Conservation (phyloP, 164 flowering plant genomes). For the Vitis labrusca region DNA sequence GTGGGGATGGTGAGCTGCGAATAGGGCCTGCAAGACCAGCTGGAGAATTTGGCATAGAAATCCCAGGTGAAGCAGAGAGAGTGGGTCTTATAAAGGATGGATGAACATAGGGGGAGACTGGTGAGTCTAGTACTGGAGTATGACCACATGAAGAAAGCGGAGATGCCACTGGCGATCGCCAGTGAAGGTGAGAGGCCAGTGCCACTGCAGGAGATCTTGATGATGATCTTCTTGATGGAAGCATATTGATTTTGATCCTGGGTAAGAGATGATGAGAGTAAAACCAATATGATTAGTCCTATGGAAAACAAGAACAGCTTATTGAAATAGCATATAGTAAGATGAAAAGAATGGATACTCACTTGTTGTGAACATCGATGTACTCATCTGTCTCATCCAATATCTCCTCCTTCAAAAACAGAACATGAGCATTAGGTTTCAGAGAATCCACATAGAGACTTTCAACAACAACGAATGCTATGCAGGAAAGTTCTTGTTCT, state of each 20-base stretch:
- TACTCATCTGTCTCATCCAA: constrained; percentile 74
- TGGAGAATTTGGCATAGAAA: constrained; percentile 28
- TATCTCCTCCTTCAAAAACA: constrained; percentile 54
- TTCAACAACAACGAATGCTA: no score
- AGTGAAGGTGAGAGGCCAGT: constrained; percentile 16
- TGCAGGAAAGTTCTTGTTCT: no score
- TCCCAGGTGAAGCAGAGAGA: constrained; percentile 34
- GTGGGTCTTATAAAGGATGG: constrained; percentile 33
- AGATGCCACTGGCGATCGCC: constrained; percentile 34
- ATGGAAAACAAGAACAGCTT: background rate
- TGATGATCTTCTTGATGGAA: constrained; percentile 18
- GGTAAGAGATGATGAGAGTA: background rate
- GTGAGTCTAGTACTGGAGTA: constrained; percentile 40
- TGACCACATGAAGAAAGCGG: constrained; percentile 39
- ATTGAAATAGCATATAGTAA: background rate
- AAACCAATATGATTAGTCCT: background rate
- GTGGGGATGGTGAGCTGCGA: constrained; percentile 25
- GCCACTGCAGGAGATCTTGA: constrained; percentile 31
- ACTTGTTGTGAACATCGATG: constrained; percentile 62
- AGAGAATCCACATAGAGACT: no score
- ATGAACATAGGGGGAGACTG: constrained; percentile 34
- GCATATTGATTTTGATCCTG: constrained; percentile 41
- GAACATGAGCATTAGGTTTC: background rate
- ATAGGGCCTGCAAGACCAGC: background rate
- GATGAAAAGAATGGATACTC: constrained; percentile 3